phyloP scores from a whole-genome alignment of 129 eudicot species.

The Tagetes patula region DNA sequence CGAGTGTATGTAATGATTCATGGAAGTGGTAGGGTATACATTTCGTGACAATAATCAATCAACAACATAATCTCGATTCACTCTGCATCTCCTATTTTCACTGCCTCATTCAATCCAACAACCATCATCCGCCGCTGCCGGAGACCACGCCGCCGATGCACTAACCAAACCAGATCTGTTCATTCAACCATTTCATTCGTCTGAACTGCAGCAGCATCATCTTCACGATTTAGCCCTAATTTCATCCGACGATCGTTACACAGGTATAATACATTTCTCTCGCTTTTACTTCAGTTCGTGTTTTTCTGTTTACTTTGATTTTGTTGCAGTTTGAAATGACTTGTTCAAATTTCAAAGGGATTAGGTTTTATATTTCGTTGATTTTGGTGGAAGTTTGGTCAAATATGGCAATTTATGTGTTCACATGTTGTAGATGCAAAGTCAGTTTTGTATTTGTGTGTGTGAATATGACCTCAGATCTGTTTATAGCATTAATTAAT shows the following conservation, averaged over 20 bases:
- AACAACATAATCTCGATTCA: background rate
- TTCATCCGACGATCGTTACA: constrained; percentile 4
- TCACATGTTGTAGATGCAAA: background rate
- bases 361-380: background rate
- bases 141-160: constrained; percentile 11
- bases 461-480: background rate
- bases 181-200: background rate
- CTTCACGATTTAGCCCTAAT: constrained; percentile 1
- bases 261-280: constrained; percentile 20
- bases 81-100: background rate
- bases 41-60: constrained; percentile 6
- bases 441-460: background rate
- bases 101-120: background rate
- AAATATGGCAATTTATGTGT: background rate
- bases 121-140: constrained; percentile 4
- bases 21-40: constrained; percentile 2
- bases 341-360: constrained; percentile 1
- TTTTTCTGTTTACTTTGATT: background rate
- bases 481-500: background rate
- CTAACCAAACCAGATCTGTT: background rate
- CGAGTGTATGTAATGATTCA: background rate
- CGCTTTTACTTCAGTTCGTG: background rate
- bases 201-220: no score
- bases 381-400: constrained; percentile 6
- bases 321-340: background rate